A percentile compares a stretch with the other conserved stretches of the same genome.
These are phyloP conservation scores for Wallemia mellicola DNA, from an alignment of 1,284 basidiomycete genomes.

Conservation along the genomic window DNA sequence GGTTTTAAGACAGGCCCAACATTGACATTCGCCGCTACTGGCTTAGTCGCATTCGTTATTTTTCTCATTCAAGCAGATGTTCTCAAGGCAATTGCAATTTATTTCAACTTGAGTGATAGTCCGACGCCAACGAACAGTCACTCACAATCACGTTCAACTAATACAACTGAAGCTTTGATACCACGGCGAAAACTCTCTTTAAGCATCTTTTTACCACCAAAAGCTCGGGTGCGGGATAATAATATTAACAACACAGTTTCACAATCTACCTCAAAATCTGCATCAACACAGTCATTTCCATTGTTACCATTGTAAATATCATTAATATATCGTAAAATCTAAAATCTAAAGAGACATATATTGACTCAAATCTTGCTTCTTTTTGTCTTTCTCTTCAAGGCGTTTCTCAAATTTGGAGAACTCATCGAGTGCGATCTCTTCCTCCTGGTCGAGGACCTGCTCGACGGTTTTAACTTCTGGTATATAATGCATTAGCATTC, in stretches of 20 bases:
- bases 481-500: constrained; percentile 98
- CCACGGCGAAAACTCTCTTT: not conserved
- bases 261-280: not conserved
- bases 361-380: not conserved
- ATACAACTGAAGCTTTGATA: not conserved
- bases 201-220: not conserved
- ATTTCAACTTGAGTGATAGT: no score
- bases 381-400: constrained; percentile 23
- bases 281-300: not conserved
- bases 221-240: not conserved
- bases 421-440: constrained; percentile 57
- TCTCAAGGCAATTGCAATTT: no score
- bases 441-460: constrained; percentile 76
- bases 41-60: not conserved
- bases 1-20: not conserved
- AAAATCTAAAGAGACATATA: not conserved
- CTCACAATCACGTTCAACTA: not conserved
- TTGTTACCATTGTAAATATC: not conserved
- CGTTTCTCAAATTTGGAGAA: constrained; percentile 71
- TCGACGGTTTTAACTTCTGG: constrained; percentile 93
- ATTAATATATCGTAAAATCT: no score
- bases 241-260: not conserved
- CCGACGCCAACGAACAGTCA: no score
- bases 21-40: not conserved
- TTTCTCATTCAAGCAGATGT: not conserved